Base-by-base conservation (phyloP, 2,329 filamentous ascomycete species). In the Nigrospora osmanthi region DNA sequence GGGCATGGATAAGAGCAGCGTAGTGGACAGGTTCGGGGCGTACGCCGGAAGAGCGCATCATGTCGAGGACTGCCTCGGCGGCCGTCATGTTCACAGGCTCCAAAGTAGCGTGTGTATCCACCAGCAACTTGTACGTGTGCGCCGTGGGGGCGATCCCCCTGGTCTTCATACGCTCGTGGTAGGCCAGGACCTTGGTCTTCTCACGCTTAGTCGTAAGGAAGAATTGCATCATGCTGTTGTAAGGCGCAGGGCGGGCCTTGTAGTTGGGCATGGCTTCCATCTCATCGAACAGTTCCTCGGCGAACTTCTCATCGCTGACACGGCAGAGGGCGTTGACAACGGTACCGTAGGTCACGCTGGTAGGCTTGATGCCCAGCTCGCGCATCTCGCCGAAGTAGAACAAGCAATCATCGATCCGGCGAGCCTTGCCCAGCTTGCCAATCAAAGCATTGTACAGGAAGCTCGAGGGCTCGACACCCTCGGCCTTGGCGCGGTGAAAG, bases 141-240 rank as follows among this genome's bases (percentile, higher is more conserved):
- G 89, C 86, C 1, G 93, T 97, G 2, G 93, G 91, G 48, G 86
- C 74, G 60, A 98, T 98, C 46, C 83, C 81, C 70, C 85, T 87
- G 17, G 80, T 76, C 62, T 85, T 81, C 93, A 98, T 97, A 50
- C 91, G 87, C 66, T 95, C 85, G 62, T 95, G 97, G 75, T 97
- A 98, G 31, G 83, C 77, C 19, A 98, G 76, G 6, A 96, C 91
- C 80, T 97, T 97, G 64, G 76, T 71, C 69, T 93, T 91, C 65
- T 98, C 91, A 43, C 89, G 88, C 79, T 97, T 97, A 45, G 91
- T 97, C 46, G 88, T 95, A 54, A 97, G 75, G 79, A 97, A 98
- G 71, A 95, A 97, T 64, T 98, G 93, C 81, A 98, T 98, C 83
- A 98, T 87, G 67, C 89, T 95, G 74, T 98, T 96, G 76, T 98